Base-by-base conservation (phyloP, 2,329 filamentous ascomycete species). In the Capronia americana region DNA sequence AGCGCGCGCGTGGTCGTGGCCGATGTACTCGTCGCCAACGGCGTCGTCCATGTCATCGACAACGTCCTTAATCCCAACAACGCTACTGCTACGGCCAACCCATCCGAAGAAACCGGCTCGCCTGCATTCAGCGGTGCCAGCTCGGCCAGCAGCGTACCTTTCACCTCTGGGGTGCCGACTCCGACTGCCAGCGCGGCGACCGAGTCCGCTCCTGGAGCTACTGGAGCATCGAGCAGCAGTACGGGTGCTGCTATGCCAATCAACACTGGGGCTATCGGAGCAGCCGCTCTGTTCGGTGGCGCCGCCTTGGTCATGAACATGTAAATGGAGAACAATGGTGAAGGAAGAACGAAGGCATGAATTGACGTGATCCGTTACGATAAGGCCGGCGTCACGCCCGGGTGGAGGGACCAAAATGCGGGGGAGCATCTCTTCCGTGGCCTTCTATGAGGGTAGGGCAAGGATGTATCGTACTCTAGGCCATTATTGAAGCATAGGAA, bases 1-100 rank as follows among this genome's bases (percentile, higher is more conserved):
- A 79, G 81, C 23, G 86, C 85, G 3, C 78, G 79, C 70, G 79
- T 88, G 41, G 75, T 84, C 3, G 74, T 78, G 1, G 75, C 82
- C 1, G 80, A 88, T 71, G 75, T 86, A 1, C 75, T 88, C 2
- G 75, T 69, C 12, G 78, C 78, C 48, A 87, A 87, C 69, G 86
- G 86, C 41, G 85, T 88, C 1, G 75, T 86, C 5, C 86, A 88
- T 71, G 79, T 87, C 14, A 81, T 88, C 50, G 86, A 90, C 72
- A 80, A 81, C 66, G 86, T 89, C 44, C 78, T 90, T 57, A 89
- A 88, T 78, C 84, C 85, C 11, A 75, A 79, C 69, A 84, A 84
- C 73, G 78, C 81, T 2, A 75, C 77, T 1, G 80, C 78, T 4
- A 73, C 76, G n/a, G 81, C 84, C 4, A 71, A 81, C 24, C 73